phyloP scores from a whole-genome alignment of 2,329 filamentous ascomycete genomes.

The Ceratocystis cubensis region DNA sequence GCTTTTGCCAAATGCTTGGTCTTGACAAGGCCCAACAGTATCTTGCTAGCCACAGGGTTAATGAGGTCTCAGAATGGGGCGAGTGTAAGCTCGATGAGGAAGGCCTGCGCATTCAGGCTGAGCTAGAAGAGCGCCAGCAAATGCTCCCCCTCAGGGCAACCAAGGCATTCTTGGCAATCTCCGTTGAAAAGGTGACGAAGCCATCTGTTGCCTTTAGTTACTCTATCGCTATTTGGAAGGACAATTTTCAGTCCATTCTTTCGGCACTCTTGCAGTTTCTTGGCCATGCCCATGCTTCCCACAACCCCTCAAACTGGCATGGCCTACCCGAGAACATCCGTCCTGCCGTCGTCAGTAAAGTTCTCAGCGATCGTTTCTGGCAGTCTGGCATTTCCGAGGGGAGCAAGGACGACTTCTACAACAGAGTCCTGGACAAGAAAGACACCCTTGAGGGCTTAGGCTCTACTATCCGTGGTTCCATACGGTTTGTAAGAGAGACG shows the following conservation, averaged over 20 bases:
- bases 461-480: conserved; percentile 78
- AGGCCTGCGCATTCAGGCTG: conserved; percentile 63
- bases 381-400: conserved; percentile 93
- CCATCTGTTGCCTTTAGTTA: conserved; percentile 59
- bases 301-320: conserved; percentile 75
- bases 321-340: conserved; percentile 64
- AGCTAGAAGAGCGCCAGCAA: conserved; percentile 65
- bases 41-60: conserved; percentile 57
- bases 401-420: conserved; percentile 93
- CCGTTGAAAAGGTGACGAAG: conserved; percentile 76
- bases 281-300: conserved; percentile 80
- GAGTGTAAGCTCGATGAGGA: conserved; percentile 62
- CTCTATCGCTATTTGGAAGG: conserved; percentile 72
- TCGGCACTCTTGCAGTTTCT: conserved; percentile 75
- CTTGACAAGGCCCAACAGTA: conserved; percentile 73
- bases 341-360: conserved; percentile 55
- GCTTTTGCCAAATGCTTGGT: conserved; percentile 68
- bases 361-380: conserved; percentile 93
- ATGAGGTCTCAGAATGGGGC: conserved; percentile 73
- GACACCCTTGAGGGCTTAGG: conserved; percentile 84
- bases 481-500: conserved; percentile 81
- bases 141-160: conserved; percentile 71
- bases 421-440: conserved; percentile 77
- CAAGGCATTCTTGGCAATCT: conserved; percentile 83
- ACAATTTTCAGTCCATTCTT: conserved; percentile 69